Conservation (phyloP, 352 stramenopile genomes). For the Phytophthora pisi region DNA sequence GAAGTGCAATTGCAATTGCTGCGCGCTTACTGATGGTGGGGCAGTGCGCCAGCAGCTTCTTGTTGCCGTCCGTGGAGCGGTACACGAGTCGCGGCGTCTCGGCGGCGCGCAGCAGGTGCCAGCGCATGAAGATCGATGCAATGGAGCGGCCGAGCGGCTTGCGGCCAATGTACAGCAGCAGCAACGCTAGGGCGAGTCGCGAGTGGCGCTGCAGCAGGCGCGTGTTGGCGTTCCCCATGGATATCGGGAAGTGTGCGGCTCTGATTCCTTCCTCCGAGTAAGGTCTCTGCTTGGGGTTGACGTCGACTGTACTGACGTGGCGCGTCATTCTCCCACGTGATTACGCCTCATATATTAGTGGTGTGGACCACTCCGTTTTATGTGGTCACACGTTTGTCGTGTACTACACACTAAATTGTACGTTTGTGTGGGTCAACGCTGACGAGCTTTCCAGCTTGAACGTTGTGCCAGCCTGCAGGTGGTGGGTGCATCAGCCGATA, state of each 20-base stretch:
- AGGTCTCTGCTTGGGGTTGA: constrained; percentile 18
- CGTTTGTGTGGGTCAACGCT: constrained; percentile 18
- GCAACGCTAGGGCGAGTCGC: constrained; percentile 13
- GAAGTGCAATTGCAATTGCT: background rate
- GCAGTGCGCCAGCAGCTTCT: constrained; percentile 48
- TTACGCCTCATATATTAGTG: constrained; percentile 60
- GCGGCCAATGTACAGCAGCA: constrained; percentile 17
- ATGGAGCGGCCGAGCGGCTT: constrained; percentile 24
- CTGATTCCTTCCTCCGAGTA: background rate
- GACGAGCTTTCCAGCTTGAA: background rate
- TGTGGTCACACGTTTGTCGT: background rate
- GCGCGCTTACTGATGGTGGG: constrained; percentile 45
- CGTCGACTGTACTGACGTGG: constrained; percentile 24
- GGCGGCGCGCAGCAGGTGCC: constrained; percentile 30
- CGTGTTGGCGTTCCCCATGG: constrained; percentile 26
- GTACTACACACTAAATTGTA: constrained; percentile 37
- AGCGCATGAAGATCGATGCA: constrained; percentile 25
- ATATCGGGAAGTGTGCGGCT: constrained; percentile 21
- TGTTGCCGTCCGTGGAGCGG: constrained; percentile 42
- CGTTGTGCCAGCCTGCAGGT: background rate
- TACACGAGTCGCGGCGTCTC: constrained; percentile 54
- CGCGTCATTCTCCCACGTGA: constrained; percentile 22
- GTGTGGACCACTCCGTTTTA: constrained; percentile 11
- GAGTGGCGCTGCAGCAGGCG: constrained; percentile 15
- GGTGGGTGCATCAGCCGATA: background rate